These are phyloP conservation scores for Schwanniomyces vanrijiae DNA, from an alignment of 805 yeast genomes.

Conservation along the genomic window DNA sequence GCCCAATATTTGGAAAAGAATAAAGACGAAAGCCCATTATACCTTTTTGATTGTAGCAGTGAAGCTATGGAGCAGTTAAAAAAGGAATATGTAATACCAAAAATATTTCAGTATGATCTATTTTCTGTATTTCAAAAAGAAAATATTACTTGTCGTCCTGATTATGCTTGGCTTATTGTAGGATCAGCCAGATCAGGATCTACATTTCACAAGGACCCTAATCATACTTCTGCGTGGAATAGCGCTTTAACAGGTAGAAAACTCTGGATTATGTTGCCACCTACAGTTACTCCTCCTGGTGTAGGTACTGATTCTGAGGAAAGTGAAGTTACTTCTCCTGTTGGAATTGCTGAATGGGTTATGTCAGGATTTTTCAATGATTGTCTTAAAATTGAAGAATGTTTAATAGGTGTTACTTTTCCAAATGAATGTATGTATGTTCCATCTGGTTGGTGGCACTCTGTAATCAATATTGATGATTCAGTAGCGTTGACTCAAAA, in stretches of 20 bases:
- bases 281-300: conserved; percentile 77
- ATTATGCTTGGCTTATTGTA: conserved; percentile 86
- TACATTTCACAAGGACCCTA: conserved; percentile 92
- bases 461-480: conserved; percentile 81
- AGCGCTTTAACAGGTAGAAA: conserved; percentile 71
- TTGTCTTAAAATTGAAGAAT: conserved; percentile 54
- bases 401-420: conserved; percentile 69
- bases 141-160: conserved; percentile 63
- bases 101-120: conserved; percentile 56
- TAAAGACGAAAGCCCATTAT: conserved; percentile 80
- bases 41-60: conserved; percentile 80
- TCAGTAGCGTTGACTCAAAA: conserved; percentile 88
- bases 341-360: conserved; percentile 93
- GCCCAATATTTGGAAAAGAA: conserved; percentile 59
- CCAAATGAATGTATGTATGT: conserved; percentile 87
- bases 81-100: conserved; percentile 55
- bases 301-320: conserved; percentile 74
- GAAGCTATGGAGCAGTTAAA: conserved; percentile 60
- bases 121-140: conserved; percentile 51
- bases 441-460: conserved; percentile 98
- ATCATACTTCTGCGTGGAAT: conserved; percentile 90
- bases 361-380: conserved; percentile 78
- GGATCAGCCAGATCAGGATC: conserved; percentile 86
- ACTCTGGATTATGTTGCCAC: conserved; percentile 89
- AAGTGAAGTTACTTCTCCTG: conserved; percentile 87